A percentile compares a stretch with the other conserved stretches of the same genome.
phyloP scores from a whole-genome alignment of 108 stramenopile genomes.

The Skeletonema tropicum region DNA sequence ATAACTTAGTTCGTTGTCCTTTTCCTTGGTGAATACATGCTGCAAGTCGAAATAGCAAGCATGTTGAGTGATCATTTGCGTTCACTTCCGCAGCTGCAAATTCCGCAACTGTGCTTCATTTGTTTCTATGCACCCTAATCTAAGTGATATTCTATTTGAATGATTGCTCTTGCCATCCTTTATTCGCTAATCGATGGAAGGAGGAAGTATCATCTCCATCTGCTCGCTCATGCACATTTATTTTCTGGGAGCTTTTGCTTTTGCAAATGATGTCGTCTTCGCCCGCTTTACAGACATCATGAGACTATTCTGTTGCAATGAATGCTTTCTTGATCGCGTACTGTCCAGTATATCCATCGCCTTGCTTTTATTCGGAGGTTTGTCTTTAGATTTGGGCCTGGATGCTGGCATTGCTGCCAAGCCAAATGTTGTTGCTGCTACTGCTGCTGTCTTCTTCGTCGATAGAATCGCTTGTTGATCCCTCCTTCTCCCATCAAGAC shows the following conservation, averaged over 20 bases:
- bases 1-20: no score
- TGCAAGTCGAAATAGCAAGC: no score
- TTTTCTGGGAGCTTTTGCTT: background rate
- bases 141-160: no score
- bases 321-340: background rate
- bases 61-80: no score
- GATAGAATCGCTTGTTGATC: background rate
- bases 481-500: background rate
- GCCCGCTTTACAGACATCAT: background rate
- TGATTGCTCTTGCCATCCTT: no score
- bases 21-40: no score
- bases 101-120: no score
- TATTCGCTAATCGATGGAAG: no score
- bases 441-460: background rate
- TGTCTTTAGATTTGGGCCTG: background rate
- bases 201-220: no score
- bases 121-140: no score
- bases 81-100: no score
- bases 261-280: background rate
- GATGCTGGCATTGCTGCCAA: background rate
- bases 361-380: background rate
- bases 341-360: slow-evolving; percentile 1
- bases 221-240: no score
- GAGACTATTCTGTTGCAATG: background rate
- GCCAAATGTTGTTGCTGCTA: background rate